phyloP scores from a whole-genome alignment of 768 basidiomycete genomes.

The Clavulina sp. region DNA sequence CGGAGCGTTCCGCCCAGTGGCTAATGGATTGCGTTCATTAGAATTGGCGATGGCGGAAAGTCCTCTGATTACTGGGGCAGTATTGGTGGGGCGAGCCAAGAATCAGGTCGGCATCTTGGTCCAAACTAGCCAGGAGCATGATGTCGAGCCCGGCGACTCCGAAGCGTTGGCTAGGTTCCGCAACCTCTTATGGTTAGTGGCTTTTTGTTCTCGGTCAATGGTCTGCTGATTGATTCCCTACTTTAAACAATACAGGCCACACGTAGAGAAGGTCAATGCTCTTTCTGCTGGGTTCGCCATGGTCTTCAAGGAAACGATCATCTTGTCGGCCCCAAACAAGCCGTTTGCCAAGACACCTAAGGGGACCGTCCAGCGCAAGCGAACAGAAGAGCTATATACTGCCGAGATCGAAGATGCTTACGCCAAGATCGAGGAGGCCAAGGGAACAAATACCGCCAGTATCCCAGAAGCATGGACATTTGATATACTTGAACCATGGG shows the following conservation, averaged over 20 bases:
- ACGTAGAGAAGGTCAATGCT: constrained; percentile 32
- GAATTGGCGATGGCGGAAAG: constrained; percentile 21
- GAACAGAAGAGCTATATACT: background rate
- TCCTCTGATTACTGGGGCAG: constrained; percentile 18
- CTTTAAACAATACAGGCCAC: no score
- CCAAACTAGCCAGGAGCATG: constrained; percentile 16
- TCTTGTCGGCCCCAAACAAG: background rate
- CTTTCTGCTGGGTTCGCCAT: constrained; percentile 26
- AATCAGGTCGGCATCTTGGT: constrained; percentile 22
- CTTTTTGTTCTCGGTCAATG: background rate
- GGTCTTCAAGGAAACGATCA: no score
- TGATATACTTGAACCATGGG: constrained; percentile 16
- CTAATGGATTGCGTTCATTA: no score
- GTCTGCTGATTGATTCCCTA: no score
- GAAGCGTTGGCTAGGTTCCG: constrained; percentile 1
- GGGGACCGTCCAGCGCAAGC: background rate
- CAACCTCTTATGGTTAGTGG: constrained; percentile 5
- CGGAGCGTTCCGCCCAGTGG: no score
- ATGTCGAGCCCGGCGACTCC: constrained; percentile 1
- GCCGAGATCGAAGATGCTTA: constrained; percentile 2
- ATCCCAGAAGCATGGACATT: constrained; percentile 6
- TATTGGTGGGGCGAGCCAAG: constrained; percentile 29
- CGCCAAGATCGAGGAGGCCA: constrained; percentile 1
- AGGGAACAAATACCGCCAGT: no score
- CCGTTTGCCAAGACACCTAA: constrained; percentile 2